A percentile compares a stretch with the other conserved stretches of the same genome.
These are phyloP conservation scores for Erodium texanum DNA, from an alignment of 441 rosid genomes.

Conservation along the genomic window DNA sequence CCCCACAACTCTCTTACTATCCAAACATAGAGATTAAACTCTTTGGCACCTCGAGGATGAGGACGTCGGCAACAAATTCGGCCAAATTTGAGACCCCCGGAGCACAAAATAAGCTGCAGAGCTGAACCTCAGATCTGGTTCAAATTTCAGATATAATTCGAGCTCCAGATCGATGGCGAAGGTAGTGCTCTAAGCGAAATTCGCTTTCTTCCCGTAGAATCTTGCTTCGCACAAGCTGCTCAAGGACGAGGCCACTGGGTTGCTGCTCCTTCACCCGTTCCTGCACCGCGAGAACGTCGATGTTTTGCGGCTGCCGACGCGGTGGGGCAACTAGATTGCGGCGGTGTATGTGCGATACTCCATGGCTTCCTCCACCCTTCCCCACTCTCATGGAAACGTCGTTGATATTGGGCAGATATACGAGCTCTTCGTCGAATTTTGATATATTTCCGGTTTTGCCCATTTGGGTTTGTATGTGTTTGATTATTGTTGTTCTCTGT, in stretches of 20 bases:
- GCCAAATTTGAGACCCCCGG: too few relatives aligned
- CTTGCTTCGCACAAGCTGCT: slow-evolving; percentile 54
- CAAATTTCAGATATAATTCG: too few relatives aligned
- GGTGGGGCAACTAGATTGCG: slow-evolving; percentile 49
- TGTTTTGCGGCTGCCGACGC: slow-evolving; percentile 39
- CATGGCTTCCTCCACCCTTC: slow-evolving; percentile 53
- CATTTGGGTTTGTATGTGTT: background rate
- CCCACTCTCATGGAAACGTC: slow-evolving; percentile 63
- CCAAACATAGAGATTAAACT: too few relatives aligned
- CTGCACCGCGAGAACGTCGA: slow-evolving; percentile 62
- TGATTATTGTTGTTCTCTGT: background rate
- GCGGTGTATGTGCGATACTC: slow-evolving; percentile 56
- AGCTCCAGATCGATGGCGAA: too few relatives aligned
- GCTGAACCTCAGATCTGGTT: too few relatives aligned
- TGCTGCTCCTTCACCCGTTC: slow-evolving; percentile 38
- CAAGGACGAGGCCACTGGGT: slow-evolving; percentile 37
- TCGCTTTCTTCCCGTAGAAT: slow-evolving; percentile 60
- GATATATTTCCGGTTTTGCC: background rate
- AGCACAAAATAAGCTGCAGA: too few relatives aligned
- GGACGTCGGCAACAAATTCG: too few relatives aligned
- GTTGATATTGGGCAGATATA: slow-evolving; percentile 70
- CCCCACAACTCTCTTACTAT: too few relatives aligned
- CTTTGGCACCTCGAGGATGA: too few relatives aligned
- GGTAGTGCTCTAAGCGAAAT: too few relatives aligned
- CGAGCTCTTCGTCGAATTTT: slow-evolving; percentile 47